These are phyloP conservation scores for Stylosanthes scabra DNA, from an alignment of 331 rosid genomes.

Conservation along the genomic window DNA sequence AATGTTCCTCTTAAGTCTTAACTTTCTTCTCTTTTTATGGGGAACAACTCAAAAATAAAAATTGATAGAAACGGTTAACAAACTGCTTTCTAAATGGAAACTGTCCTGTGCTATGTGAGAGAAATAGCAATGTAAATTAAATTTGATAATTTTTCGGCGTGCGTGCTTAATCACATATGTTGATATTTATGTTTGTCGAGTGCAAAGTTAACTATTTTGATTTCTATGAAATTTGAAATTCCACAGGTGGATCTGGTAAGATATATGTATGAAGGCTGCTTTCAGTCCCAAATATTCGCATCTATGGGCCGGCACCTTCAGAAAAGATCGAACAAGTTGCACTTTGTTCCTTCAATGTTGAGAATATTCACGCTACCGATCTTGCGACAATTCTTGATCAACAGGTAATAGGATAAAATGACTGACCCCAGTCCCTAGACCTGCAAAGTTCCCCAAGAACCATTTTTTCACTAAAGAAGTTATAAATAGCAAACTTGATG, in stretches of 20 bases:
- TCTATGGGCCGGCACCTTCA: conserved; percentile 85
- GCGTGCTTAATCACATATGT: too few relatives aligned
- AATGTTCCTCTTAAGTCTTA: too few relatives aligned
- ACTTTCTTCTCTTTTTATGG: too few relatives aligned
- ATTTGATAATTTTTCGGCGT: too few relatives aligned
- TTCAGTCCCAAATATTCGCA: conserved; percentile 70
- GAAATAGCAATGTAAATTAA: too few relatives aligned
- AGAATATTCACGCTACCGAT: conserved; percentile 88
- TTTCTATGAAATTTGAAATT: conserved; percentile 32
- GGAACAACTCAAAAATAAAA: too few relatives aligned
- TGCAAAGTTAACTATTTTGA: conserved; percentile 13
- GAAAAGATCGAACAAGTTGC: conserved; percentile 64
- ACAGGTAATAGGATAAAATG: conserved; percentile 58
- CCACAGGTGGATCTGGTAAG: conserved; percentile 65
- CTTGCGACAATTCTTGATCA: conserved; percentile 93
- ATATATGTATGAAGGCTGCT: conserved; percentile 75
- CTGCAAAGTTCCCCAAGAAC: conserved; percentile 23
- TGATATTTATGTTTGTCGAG: too few relatives aligned
- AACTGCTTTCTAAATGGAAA: too few relatives aligned
- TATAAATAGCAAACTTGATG: too few relatives aligned
- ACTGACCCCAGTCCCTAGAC: conserved; percentile 4
- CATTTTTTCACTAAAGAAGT: neutral
- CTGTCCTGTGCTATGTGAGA: too few relatives aligned
- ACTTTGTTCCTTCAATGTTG: conserved; percentile 88
- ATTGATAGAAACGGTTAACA: too few relatives aligned